Percentiles rank a stretch among this genome's conserved stretches.
phyloP scores from a whole-genome alignment of 306 rosid genomes.

The Betula pendula region DNA sequence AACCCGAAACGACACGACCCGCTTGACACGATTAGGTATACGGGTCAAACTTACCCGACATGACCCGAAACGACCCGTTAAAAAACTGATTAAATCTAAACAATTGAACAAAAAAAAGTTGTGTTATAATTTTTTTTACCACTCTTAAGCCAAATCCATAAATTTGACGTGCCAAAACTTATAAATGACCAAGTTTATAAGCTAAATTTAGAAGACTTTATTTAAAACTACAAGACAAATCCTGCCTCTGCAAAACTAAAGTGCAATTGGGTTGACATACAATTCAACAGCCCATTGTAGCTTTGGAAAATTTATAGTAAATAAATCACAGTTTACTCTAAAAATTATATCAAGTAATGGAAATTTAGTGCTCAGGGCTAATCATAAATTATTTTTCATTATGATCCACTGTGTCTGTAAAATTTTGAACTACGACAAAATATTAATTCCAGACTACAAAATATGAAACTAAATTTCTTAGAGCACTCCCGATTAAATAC shows the following conservation, averaged over 20 bases:
- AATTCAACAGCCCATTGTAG: neutral
- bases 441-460: neutral
- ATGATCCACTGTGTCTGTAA: neutral
- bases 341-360: neutral
- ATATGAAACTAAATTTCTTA: neutral
- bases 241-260: conserved; percentile 37
- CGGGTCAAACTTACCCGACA: too few relatives aligned
- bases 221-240: conserved; percentile 27
- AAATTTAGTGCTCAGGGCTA: too few relatives aligned
- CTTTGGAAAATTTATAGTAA: neutral
- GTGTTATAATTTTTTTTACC: too few relatives aligned
- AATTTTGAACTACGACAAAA: neutral
- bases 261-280: neutral
- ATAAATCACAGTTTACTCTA: neutral
- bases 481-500: neutral
- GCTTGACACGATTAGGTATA: too few relatives aligned
- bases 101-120: too few relatives aligned
- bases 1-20: too few relatives aligned
- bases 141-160: too few relatives aligned
- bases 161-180: too few relatives aligned
- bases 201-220: too few relatives aligned
- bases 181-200: too few relatives aligned
- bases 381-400: neutral
- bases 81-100: too few relatives aligned
- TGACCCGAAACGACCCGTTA: too few relatives aligned